phyloP scores from a whole-genome alignment of 768 basidiomycete species.

The Paxillus ammoniavirescens region DNA sequence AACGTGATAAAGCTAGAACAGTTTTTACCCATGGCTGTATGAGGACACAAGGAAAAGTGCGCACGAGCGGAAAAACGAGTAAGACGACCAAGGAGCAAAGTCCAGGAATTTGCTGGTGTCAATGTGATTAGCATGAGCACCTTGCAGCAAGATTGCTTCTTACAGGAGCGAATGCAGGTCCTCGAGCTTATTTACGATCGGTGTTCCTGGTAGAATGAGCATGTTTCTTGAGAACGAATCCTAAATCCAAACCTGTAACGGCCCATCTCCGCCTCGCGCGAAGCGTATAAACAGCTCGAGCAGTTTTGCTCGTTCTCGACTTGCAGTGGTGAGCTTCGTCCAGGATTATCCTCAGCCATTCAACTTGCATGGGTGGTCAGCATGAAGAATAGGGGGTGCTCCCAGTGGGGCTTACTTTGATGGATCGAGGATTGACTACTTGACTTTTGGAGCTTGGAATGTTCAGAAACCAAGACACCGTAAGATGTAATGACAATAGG shows the following conservation, averaged over 20 bases:
- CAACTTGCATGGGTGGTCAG: slow-evolving; percentile 43
- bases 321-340: slow-evolving; percentile 98
- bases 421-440: slow-evolving; percentile 57
- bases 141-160: slow-evolving; percentile 43
- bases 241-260: slow-evolving; percentile 60
- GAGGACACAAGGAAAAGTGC: slow-evolving; percentile 21
- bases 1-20: slow-evolving; percentile 75
- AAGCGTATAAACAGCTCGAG: slow-evolving; percentile 85
- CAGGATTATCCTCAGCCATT: slow-evolving; percentile 80
- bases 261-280: slow-evolving; percentile 84
- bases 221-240: background rate
- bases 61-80: slow-evolving; percentile 86
- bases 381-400: background rate
- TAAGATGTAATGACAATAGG: slow-evolving; percentile 92
- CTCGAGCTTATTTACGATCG: slow-evolving; percentile 91
- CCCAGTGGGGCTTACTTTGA: slow-evolving; percentile 50
- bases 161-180: slow-evolving; percentile 89
- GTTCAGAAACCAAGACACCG: slow-evolving; percentile 88
- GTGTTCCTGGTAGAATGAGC: slow-evolving; percentile 60
- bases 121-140: slow-evolving; percentile 5
- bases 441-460: slow-evolving; percentile 65
- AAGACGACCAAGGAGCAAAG: slow-evolving; percentile 79
- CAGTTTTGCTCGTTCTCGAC: slow-evolving; percentile 82
- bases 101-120: slow-evolving; percentile 65
- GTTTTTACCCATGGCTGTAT: slow-evolving; percentile 1